phyloP scores from a whole-genome alignment of 2,329 filamentous ascomycete genomes.

The Endoconidiophora laricicola region DNA sequence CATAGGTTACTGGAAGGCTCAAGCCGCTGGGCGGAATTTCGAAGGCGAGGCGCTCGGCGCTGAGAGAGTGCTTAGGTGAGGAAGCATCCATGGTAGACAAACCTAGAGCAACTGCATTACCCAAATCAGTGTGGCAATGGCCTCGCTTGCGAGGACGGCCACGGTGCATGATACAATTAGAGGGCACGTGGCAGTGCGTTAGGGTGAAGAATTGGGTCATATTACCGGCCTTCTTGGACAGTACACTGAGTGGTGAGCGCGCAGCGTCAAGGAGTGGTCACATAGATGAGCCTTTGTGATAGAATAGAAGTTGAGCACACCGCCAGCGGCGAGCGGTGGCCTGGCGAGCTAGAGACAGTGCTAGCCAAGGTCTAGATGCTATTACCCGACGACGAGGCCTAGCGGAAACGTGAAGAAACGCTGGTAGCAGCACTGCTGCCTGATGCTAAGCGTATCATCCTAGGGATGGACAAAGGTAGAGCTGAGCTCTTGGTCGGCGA shows the following conservation, averaged over 20 bases:
- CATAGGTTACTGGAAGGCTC: slow-evolving; percentile 33
- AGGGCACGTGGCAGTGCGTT: slow-evolving; percentile 32
- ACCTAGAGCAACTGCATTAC: slow-evolving; percentile 4
- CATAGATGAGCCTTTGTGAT: background rate
- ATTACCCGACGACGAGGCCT: slow-evolving; percentile 5
- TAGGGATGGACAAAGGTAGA: slow-evolving; percentile 10
- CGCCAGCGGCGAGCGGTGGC: background rate
- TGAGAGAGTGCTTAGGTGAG: slow-evolving; percentile 29
- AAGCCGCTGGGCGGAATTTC: slow-evolving; percentile 44
- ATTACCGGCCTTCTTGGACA: background rate
- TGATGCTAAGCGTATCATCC: background rate
- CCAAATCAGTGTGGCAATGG: slow-evolving; percentile 25
- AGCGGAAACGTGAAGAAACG: slow-evolving; percentile 9
- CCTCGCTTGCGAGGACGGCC: slow-evolving; percentile 41
- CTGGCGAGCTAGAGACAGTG: slow-evolving; percentile 1
- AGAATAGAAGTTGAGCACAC: background rate
- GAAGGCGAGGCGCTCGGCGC: slow-evolving; percentile 39
- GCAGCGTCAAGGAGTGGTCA: slow-evolving; percentile 2
- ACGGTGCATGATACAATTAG: slow-evolving; percentile 45
- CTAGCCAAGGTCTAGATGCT: background rate
- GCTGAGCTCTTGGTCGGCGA: slow-evolving; percentile 5
- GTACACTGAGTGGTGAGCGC: slow-evolving; percentile 4
- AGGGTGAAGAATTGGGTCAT: background rate
- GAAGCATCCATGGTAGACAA: slow-evolving; percentile 20
- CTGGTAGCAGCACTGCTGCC: background rate